Evolutionary conservation across 371 early-diverging fungal genomes (phyloP).

Genomic region (Zychaea mexicana): DNA sequence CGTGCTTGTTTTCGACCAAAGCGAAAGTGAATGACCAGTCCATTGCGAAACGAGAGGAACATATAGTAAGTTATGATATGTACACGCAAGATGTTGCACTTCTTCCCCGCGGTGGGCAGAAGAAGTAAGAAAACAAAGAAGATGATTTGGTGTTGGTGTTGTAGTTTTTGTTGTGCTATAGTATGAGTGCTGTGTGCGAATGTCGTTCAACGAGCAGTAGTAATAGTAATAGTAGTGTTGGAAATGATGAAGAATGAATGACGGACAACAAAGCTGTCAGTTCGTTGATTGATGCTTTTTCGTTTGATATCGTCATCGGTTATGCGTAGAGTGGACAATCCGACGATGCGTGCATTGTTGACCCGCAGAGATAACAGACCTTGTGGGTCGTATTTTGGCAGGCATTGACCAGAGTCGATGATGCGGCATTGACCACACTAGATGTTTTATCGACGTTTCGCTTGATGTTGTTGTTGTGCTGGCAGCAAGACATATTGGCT

Average conservation of each 20-base stretch:
- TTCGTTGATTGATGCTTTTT: background rate
- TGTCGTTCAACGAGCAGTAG: conserved; percentile 6
- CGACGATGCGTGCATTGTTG: conserved; percentile 46
- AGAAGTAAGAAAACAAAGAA: no score
- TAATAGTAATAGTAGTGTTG: no score
- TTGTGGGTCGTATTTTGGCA: conserved; percentile 17
- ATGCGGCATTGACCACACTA: background rate
- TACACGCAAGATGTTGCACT: conserved; percentile 1
- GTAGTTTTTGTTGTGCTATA: background rate
- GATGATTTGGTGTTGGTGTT: background rate
- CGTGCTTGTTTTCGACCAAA: background rate
- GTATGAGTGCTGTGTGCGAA: no score
- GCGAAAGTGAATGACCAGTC: background rate
- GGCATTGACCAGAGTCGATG: conserved; percentile 7
- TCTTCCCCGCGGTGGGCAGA: no score
- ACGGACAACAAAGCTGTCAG: background rate
- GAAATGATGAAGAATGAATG: background rate
- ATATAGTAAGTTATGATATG: background rate
- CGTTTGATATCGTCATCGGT: background rate
- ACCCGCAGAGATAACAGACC: conserved; percentile 51
- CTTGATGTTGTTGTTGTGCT: conserved; percentile 9
- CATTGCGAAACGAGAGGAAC: background rate
- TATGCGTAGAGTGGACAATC: conserved; percentile 53
- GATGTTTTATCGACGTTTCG: background rate
- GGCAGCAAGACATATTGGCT: conserved; percentile 13